Conservation (phyloP, 345 rosid genomes). For the Acer yangbiense region DNA sequence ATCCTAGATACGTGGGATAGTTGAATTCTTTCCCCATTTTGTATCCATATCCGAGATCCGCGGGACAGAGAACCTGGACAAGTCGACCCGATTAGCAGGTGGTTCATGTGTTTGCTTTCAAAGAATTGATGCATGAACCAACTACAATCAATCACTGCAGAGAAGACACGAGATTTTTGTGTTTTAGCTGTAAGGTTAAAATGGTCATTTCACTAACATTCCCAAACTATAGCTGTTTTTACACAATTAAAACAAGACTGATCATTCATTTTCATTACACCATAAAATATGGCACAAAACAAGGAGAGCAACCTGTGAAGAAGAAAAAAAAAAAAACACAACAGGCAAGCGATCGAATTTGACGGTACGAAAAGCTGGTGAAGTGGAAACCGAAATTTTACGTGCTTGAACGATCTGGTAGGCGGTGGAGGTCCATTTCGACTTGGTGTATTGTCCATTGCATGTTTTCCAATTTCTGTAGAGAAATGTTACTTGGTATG, state of each 20-base stretch:
- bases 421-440: conserved; percentile 83
- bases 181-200: background rate
- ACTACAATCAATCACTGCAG: background rate
- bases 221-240: background rate
- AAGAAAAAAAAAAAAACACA: too few relatives aligned
- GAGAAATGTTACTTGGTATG: conserved; percentile 13
- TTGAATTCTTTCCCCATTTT: background rate
- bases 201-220: background rate
- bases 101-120: background rate
- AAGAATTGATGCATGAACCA: background rate
- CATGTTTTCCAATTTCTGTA: conserved; percentile 92
- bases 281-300: background rate
- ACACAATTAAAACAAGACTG: background rate
- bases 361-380: background rate
- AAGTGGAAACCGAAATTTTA: conserved; percentile 17
- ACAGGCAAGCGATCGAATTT: background rate
- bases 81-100: background rate
- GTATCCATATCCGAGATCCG: background rate
- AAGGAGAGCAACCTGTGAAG: too few relatives aligned
- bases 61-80: background rate
- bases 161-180: background rate
- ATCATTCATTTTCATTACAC: background rate
- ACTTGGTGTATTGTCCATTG: conserved; percentile 97
- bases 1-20: too few relatives aligned
- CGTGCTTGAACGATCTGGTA: conserved; percentile 52